Evolutionary conservation across 352 stramenopile genomes (phyloP), one percentile per base, ranked within the genome.

Genomic region (Phytopythium cucurbitacearum): DNA sequence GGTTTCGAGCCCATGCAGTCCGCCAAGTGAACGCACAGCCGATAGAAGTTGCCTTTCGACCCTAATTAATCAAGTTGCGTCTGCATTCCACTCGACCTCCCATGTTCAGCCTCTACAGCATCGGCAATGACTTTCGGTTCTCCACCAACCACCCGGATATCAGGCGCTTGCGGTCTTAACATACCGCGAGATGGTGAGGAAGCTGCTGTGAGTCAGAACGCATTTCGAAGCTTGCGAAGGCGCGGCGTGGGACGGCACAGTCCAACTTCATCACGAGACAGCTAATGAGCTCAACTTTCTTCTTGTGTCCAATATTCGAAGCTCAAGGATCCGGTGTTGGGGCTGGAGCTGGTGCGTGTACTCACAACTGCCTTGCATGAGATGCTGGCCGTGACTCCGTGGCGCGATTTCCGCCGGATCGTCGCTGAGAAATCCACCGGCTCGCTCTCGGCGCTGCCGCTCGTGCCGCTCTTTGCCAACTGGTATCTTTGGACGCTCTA

Each of bases 401-500:
- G 68, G 34, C 61, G 61, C 11, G 62, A 63, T 9, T 68, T 72
- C 49, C 73, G 64, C 28, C 67, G 64, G 11, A 65, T 69, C 4
- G 47, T 70, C 52, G 60, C 65, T 51, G 64, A 44, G 3, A 59
- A 66, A 39, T 60, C 53, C 3, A 76, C 63, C 5, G 67, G 67
- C 11, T 53, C 69, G 10, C 57, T 67, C 36, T 72, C 63, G 5
- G 59, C 70, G 38, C 40, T 76, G 9, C 63, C 67, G 15, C 58
- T 67, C 39, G 67, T 52, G 6, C 36, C 64, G 15, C 40, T 75
- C n/a, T 69, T 72, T 46, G 64, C 51, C 37, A 72, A 72, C 45
- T 64, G 63, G 54, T 68, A 68, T 49, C 63, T 74, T 42, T 68
- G 57, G 62, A 64, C 64, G 11, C 63, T 84, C 45, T 80, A 73